These are phyloP conservation scores for Candida dajiaensis DNA, from an alignment of 805 yeast species.

Conservation along the genomic window DNA sequence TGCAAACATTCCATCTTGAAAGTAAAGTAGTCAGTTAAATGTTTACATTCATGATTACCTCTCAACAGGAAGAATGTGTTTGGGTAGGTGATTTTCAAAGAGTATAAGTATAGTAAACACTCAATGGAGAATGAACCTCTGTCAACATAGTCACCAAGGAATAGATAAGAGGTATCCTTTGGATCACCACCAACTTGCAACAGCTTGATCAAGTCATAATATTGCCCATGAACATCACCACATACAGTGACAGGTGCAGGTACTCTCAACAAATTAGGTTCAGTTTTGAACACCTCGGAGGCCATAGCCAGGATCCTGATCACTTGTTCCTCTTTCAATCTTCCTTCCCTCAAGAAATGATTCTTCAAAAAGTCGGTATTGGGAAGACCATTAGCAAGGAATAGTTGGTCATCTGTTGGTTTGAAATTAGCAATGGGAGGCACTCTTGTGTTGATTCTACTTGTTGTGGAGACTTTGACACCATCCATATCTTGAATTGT, in stretches of 20 bases:
- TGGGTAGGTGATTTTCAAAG: slow-evolving; percentile 74
- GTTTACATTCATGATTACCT: slow-evolving; percentile 94
- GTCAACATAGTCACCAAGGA: slow-evolving; percentile 93
- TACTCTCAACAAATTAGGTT: slow-evolving; percentile 74
- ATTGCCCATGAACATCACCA: slow-evolving; percentile 98
- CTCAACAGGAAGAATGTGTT: slow-evolving; percentile 72
- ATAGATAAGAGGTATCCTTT: slow-evolving; percentile 63
- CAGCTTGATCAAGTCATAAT: slow-evolving; percentile 79
- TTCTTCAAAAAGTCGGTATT: slow-evolving; percentile 62
- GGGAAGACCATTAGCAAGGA: slow-evolving; percentile 59
- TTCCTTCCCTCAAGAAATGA: slow-evolving; percentile 78
- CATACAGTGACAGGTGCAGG: slow-evolving; percentile 95
- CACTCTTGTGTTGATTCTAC: slow-evolving; percentile 46
- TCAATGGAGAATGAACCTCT: slow-evolving; percentile 90
- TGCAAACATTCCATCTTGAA: slow-evolving; percentile 86
- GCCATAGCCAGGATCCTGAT: slow-evolving; percentile 60
- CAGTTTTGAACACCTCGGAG: slow-evolving; percentile 53
- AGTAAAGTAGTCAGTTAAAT: slow-evolving; percentile 89
- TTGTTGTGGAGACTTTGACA: slow-evolving; percentile 39
- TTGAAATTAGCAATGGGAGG: slow-evolving; percentile 57
- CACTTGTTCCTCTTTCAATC: slow-evolving; percentile 67
- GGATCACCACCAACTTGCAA: slow-evolving; percentile 95
- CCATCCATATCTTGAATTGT: slow-evolving; percentile 44
- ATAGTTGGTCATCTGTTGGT: slow-evolving; percentile 69
- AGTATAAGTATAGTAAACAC: slow-evolving; percentile 66